A percentile compares a stretch with the other conserved stretches of the same genome.
These are phyloP conservation scores for Apiotrichum gamsii DNA, from an alignment of 1,284 basidiomycete genomes.

Conservation along the genomic window DNA sequence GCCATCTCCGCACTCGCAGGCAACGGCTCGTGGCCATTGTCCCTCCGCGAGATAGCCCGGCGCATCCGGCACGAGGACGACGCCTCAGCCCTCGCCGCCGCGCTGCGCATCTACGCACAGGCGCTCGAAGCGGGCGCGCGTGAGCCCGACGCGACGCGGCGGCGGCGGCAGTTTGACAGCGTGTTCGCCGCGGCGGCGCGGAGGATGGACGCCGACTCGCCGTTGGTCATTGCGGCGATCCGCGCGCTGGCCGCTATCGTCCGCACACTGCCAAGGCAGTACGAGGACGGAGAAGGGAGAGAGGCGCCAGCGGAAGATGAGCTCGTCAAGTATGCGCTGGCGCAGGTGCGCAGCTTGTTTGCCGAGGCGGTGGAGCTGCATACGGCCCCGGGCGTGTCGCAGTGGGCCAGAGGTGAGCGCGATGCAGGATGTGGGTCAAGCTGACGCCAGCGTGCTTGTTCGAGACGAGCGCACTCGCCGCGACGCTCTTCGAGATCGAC, in stretches of 20 bases:
- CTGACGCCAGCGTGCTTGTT: slow-evolving; percentile 12
- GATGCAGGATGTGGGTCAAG: neutral
- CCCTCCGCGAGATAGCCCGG: slow-evolving; percentile 4
- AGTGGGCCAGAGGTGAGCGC: slow-evolving; percentile 7
- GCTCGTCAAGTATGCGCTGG: neutral
- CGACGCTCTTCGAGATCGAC: slow-evolving; percentile 3
- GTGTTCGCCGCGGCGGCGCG: slow-evolving; percentile 7
- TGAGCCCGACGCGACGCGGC: slow-evolving; percentile 3
- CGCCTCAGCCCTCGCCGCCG: slow-evolving; percentile 4
- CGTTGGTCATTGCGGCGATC: slow-evolving; percentile 2
- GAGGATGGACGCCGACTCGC: slow-evolving; percentile 3
- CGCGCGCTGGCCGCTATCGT: slow-evolving; percentile 4
- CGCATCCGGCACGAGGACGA: slow-evolving; percentile 22
- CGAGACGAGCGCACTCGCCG: slow-evolving; percentile 4
- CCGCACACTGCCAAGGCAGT: neutral
- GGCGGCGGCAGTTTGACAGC: slow-evolving; percentile 10
- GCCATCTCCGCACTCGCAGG: slow-evolving; percentile 21
- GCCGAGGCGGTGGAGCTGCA: slow-evolving; percentile 6
- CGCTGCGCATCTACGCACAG: slow-evolving; percentile 17
- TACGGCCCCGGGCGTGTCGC: neutral
- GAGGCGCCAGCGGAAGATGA: neutral
- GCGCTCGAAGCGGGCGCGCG: slow-evolving; percentile 20
- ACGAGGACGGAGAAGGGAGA: neutral
- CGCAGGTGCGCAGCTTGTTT: neutral
- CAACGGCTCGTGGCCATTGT: neutral